A percentile compares a stretch with the other conserved stretches of the same genome.
These are phyloP conservation scores for Solanum piurae DNA, from an alignment of 257 asterid species.

Conservation along the genomic window DNA sequence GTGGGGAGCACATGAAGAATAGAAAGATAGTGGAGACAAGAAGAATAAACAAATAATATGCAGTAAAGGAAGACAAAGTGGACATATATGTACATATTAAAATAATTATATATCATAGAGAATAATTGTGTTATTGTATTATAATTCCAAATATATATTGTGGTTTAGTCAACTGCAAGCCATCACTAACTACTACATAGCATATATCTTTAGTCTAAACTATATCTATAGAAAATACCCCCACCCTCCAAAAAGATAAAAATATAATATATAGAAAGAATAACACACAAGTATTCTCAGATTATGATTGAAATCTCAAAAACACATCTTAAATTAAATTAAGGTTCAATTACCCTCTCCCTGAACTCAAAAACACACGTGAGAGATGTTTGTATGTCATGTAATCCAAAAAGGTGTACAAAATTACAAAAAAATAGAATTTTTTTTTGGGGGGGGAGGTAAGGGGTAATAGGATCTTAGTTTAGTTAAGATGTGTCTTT, in stretches of 20 bases:
- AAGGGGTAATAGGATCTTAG: too few relatives aligned
- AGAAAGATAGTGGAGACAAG: slow-evolving; percentile 24
- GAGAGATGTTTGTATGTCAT: too few relatives aligned
- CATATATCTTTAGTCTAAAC: not conserved
- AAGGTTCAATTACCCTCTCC: too few relatives aligned
- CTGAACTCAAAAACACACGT: too few relatives aligned
- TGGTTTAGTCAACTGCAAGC: slow-evolving; percentile 30
- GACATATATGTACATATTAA: slow-evolving; percentile 1
- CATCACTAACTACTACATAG: not conserved
- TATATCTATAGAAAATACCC: not conserved
- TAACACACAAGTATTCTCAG: accelerated
- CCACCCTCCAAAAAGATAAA: not conserved
- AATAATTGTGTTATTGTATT: slow-evolving; percentile 15
- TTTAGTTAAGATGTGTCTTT: too few relatives aligned
- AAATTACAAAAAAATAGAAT: too few relatives aligned
- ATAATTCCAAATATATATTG: slow-evolving; percentile 2
- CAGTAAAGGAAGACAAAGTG: slow-evolving; percentile 29
- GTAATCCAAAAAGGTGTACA: too few relatives aligned
- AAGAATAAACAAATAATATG: slow-evolving; percentile 15
- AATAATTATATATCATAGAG: not conserved
- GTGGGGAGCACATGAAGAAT: not conserved
- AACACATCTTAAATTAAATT: too few relatives aligned
- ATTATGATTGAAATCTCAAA: too few relatives aligned
- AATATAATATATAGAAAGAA: not conserved
- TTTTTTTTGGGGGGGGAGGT: too few relatives aligned